Conservation (phyloP, 495 filamentous ascomycete species). For the Penicillium psychrofluorescens region DNA sequence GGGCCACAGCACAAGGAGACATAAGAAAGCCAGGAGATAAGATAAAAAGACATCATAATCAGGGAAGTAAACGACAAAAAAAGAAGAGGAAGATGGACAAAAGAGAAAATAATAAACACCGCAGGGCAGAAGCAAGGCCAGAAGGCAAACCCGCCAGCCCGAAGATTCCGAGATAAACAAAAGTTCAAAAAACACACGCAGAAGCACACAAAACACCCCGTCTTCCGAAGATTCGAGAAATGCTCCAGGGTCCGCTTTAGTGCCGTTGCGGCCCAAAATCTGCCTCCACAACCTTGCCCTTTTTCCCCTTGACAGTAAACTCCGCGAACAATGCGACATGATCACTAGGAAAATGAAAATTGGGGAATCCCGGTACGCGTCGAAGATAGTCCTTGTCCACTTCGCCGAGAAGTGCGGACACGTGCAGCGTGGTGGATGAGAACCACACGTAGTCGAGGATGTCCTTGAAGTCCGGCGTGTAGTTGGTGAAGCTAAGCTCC, state of each 20-base stretch:
- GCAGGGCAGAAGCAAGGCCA: slow-evolving; percentile 16
- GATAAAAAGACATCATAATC: slow-evolving; percentile 2
- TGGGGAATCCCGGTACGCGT: slow-evolving; percentile 88
- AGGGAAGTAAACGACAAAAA: slow-evolving; percentile 14
- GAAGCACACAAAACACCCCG: slow-evolving; percentile 33
- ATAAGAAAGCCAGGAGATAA: slow-evolving; percentile 12
- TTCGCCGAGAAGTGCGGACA: slow-evolving; percentile 79
- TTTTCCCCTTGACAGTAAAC: slow-evolving; percentile 86
- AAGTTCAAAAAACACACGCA: slow-evolving; percentile 16
- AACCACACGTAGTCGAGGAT: slow-evolving; percentile 98
- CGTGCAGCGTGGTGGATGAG: slow-evolving; percentile 81
- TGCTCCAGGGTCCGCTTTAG: slow-evolving; percentile 32
- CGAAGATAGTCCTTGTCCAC: slow-evolving; percentile 87
- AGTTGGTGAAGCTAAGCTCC: slow-evolving; percentile 92
- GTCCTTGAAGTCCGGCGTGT: slow-evolving; percentile 81
- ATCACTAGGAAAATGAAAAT: slow-evolving; percentile 95
- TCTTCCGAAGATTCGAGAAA: slow-evolving; percentile 31
- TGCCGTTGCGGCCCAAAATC: slow-evolving; percentile 54
- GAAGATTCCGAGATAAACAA: slow-evolving; percentile 37
- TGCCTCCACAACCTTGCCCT: slow-evolving; percentile 64
- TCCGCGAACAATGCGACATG: slow-evolving; percentile 90
- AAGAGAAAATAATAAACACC: slow-evolving; percentile 7
- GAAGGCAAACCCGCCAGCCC: slow-evolving; percentile 18
- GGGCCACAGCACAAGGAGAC: slow-evolving; percentile 11
- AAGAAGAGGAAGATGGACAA: slow-evolving; percentile 4